phyloP scores from a whole-genome alignment of 2,329 filamentous ascomycete genomes.

The Alternaria sp. region DNA sequence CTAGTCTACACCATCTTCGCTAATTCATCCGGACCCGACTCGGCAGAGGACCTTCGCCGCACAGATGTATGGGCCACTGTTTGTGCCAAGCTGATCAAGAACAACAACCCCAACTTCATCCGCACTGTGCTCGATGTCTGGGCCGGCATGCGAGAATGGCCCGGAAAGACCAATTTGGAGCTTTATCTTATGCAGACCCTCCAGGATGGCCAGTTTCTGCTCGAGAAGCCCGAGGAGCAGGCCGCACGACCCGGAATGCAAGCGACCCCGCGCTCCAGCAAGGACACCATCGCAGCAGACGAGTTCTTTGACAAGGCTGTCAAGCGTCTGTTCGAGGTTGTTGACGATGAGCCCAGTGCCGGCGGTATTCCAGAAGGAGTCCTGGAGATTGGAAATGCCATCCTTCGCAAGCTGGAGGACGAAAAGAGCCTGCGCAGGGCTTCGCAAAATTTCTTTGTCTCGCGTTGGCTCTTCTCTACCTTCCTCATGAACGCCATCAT shows the following conservation, averaged over 20 bases:
- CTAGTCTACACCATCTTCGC: constrained; percentile 90
- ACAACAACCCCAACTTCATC: constrained; percentile 79
- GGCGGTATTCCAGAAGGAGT: constrained; percentile 87
- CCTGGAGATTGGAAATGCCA: constrained; percentile 82
- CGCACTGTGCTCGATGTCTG: constrained; percentile 86
- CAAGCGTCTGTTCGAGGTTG: constrained; percentile 79
- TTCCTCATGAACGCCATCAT: constrained; percentile 85
- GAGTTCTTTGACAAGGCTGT: constrained; percentile 88
- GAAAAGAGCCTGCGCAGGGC: constrained; percentile 70
- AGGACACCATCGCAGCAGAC: constrained; percentile 82
- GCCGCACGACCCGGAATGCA: constrained; percentile 70
- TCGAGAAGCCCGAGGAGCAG: constrained; percentile 84
- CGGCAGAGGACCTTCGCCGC: constrained; percentile 77
- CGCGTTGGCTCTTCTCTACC: constrained; percentile 89
- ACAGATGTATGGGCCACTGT: constrained; percentile 88
- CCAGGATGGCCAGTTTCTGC: constrained; percentile 87
- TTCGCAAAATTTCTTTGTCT: constrained; percentile 83
- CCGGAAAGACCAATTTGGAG: constrained; percentile 86
- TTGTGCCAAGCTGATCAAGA: constrained; percentile 80
- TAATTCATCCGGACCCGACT: constrained; percentile 81
- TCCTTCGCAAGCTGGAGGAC: constrained; percentile 75
- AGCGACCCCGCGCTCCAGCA: constrained; percentile 73
- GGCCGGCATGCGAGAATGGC: constrained; percentile 87
- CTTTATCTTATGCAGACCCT: constrained; percentile 94
- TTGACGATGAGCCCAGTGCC: constrained; percentile 78